Conservation (phyloP, 2,329 filamentous ascomycete species). For the Aspergillus fischeri region DNA sequence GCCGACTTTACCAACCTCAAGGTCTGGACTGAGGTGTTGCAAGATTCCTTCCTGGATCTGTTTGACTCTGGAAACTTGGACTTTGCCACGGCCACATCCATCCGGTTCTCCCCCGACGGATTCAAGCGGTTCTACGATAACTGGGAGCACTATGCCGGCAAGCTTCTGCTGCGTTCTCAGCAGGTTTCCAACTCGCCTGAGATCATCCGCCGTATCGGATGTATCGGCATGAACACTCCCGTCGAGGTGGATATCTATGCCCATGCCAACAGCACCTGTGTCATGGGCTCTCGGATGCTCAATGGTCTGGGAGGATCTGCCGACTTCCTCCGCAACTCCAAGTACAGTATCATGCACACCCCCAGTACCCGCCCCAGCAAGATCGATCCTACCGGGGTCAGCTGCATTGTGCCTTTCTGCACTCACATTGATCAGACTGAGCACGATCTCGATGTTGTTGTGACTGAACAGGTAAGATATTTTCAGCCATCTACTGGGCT, state of each 20-base stretch:
- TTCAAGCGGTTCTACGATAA: slow-evolving; percentile 87
- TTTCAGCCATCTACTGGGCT: background rate
- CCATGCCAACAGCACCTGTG: slow-evolving; percentile 85
- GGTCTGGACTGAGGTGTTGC: slow-evolving; percentile 90
- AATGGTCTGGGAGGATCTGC: slow-evolving; percentile 79
- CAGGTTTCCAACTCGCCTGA: slow-evolving; percentile 85
- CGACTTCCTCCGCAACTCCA: slow-evolving; percentile 73
- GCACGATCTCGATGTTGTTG: slow-evolving; percentile 85
- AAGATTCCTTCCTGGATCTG: slow-evolving; percentile 88
- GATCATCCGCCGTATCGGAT: slow-evolving; percentile 80
- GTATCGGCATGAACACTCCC: slow-evolving; percentile 93
- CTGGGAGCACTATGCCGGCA: slow-evolving; percentile 75
- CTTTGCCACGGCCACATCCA: slow-evolving; percentile 84
- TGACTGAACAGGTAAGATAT: slow-evolving; percentile 55
- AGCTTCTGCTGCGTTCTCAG: slow-evolving; percentile 82
- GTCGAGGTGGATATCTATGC: slow-evolving; percentile 94
- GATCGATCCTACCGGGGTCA: slow-evolving; percentile 75
- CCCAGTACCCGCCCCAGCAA: slow-evolving; percentile 76
- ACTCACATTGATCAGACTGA: slow-evolving; percentile 91
- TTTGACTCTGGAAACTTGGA: slow-evolving; percentile 85
- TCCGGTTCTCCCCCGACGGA: slow-evolving; percentile 85
- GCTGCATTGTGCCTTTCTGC: slow-evolving; percentile 89
- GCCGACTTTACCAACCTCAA: slow-evolving; percentile 83
- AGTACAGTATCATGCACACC: slow-evolving; percentile 93
- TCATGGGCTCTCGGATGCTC: slow-evolving; percentile 83